Conservation (phyloP, 1,139 yeast genomes). For the Suhomyces bribrorum region DNA sequence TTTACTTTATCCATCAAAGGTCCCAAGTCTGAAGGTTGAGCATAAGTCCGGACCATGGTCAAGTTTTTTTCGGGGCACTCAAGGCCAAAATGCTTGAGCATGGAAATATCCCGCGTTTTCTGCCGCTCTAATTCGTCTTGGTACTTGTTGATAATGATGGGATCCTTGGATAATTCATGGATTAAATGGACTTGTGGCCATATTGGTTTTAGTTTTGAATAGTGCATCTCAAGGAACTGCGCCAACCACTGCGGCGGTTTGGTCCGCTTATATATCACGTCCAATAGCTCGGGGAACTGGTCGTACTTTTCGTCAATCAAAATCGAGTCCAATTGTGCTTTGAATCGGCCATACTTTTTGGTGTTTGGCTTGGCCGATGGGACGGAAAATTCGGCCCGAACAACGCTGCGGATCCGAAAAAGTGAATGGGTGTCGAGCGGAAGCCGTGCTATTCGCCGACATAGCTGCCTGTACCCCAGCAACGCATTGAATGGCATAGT, state of each 20-base stretch:
- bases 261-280: slow-evolving; percentile 27
- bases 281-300: slow-evolving; percentile 27
- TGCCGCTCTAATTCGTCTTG: slow-evolving; percentile 16
- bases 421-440: slow-evolving; percentile 24
- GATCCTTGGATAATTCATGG: slow-evolving; percentile 28
- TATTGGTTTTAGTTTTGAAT: slow-evolving; percentile 22
- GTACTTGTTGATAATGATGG: slow-evolving; percentile 11
- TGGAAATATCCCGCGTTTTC: slow-evolving; percentile 13
- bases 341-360: not conserved
- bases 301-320: slow-evolving; percentile 31
- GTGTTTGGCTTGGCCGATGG: not conserved
- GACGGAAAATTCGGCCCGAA: slow-evolving; percentile 1
- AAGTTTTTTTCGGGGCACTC: not conserved
- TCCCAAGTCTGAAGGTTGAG: not conserved
- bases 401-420: not conserved
- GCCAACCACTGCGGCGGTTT: slow-evolving; percentile 21
- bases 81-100: slow-evolving; percentile 17
- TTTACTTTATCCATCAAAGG: slow-evolving; percentile 17
- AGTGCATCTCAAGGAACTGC: slow-evolving; percentile 24
- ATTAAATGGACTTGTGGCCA: slow-evolving; percentile 45
- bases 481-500: not conserved
- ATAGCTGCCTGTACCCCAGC: slow-evolving; percentile 15
- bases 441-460: slow-evolving; percentile 26
- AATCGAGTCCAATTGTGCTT: slow-evolving; percentile 27
- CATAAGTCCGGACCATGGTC: slow-evolving; percentile 3